A percentile compares a stretch with the other conserved stretches of the same genome.
Conservation (phyloP, 2,329 filamentous ascomycete species). For the Peltaster fructicola region DNA sequence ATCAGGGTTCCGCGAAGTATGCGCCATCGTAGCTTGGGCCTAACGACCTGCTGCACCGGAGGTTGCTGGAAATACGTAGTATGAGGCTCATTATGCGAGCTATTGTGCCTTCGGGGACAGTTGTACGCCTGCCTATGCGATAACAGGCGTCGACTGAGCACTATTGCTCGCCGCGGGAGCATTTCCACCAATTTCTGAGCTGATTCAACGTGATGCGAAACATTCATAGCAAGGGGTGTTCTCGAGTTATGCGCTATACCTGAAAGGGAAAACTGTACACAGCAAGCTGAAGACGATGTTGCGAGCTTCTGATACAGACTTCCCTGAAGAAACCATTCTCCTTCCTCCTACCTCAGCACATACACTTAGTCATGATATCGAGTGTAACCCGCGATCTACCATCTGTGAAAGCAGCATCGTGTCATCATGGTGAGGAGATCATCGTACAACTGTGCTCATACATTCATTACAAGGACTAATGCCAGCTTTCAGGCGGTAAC, state of each 20-base stretch:
- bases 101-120: slow-evolving; percentile 10
- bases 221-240: not conserved
- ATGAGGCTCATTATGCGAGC: slow-evolving; percentile 8
- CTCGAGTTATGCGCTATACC: not conserved
- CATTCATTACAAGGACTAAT: not conserved
- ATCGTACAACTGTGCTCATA: slow-evolving; percentile 1
- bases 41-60: slow-evolving; percentile 8
- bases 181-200: not conserved
- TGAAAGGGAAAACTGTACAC: no score
- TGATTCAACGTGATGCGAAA: slow-evolving; percentile 1
- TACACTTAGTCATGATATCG: not conserved
- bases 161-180: not conserved
- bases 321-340: not conserved
- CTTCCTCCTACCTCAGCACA: not conserved
- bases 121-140: slow-evolving; percentile 6
- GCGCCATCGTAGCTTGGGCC: slow-evolving; percentile 7
- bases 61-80: slow-evolving; percentile 17
- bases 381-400: not conserved
- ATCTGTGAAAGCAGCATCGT: not conserved
- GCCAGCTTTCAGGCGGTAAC: not conserved
- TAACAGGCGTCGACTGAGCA: slow-evolving; percentile 1
- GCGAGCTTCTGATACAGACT: no score
- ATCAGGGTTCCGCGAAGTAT: slow-evolving; percentile 9
- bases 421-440: not conserved
- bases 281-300: no score